Conservation (phyloP, 108 stramenopile species). For the Skeletonema grethae region DNA sequence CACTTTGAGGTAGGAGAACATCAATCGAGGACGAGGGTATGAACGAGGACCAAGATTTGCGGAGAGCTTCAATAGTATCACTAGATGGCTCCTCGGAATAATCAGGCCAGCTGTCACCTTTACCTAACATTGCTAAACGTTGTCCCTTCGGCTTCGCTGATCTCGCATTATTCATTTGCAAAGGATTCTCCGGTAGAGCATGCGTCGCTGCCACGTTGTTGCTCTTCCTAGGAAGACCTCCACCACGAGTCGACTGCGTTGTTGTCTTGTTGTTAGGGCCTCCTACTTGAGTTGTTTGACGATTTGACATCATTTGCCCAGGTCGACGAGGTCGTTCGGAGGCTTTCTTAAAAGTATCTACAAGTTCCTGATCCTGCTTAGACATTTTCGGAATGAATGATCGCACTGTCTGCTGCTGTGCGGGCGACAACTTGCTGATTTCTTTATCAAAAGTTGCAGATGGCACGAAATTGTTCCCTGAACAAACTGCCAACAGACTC, state of each 20-base stretch:
- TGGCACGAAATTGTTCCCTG: conserved; percentile 47
- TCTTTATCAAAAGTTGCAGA: conserved; percentile 47
- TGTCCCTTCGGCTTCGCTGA: conserved; percentile 28
- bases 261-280: background rate
- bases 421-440: conserved; percentile 67
- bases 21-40: conserved; percentile 49
- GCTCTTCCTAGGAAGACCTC: conserved; percentile 1
- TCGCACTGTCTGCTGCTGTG: conserved; percentile 75
- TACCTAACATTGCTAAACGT: conserved; percentile 24
- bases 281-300: conserved; percentile 3
- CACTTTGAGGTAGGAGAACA: conserved; percentile 68
- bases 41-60: conserved; percentile 68
- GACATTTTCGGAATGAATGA: conserved; percentile 63
- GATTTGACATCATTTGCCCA: conserved; percentile 3
- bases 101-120: conserved; percentile 70
- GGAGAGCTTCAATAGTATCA: conserved; percentile 36
- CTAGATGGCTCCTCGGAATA: conserved; percentile 82
- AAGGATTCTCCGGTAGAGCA: conserved; percentile 23
- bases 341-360: conserved; percentile 24
- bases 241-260: conserved; percentile 28
- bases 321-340: background rate
- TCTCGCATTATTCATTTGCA: conserved; percentile 16
- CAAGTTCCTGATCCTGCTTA: conserved; percentile 19
- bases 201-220: background rate
- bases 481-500: conserved; percentile 46